phyloP scores from a whole-genome alignment of 2,329 filamentous ascomycete species.

The Sarocladiaceae sp. region DNA sequence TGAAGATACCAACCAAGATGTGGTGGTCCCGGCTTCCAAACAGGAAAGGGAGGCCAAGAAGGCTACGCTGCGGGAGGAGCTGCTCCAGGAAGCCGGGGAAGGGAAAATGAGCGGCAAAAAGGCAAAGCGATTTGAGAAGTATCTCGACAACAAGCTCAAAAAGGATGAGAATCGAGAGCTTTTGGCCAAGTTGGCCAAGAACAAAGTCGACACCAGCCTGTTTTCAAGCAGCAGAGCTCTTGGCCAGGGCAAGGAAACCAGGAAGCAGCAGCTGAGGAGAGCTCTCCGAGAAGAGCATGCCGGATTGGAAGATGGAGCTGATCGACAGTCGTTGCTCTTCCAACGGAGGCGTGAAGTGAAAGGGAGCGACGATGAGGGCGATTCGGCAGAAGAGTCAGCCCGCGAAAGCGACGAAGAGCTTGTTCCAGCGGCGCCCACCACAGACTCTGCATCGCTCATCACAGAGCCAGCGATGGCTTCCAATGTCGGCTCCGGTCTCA shows the following conservation, averaged over 20 bases:
- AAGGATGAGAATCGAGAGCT: constrained; percentile 89
- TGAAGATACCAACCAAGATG: constrained; percentile 34
- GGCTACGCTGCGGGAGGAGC: constrained; percentile 29
- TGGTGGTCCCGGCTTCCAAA: constrained; percentile 36
- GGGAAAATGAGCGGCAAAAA: constrained; percentile 60
- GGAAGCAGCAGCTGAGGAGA: constrained; percentile 61
- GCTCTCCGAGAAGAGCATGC: constrained; percentile 61
- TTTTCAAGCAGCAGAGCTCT: constrained; percentile 75
- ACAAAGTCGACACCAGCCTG: constrained; percentile 76
- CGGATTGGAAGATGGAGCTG: constrained; percentile 52
- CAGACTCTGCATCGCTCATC: no score
- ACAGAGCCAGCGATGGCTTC: constrained; percentile 10
- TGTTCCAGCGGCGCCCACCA: constrained; percentile 12
- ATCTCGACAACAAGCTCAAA: constrained; percentile 82
- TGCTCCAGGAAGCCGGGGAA: constrained; percentile 39
- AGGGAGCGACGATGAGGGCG: constrained; percentile 23
- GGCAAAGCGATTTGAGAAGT: constrained; percentile 63
- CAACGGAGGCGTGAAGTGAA: constrained; percentile 27
- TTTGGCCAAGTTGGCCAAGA: constrained; percentile 74
- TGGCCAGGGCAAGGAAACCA: constrained; percentile 68
- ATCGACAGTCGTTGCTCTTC: constrained; percentile 51
- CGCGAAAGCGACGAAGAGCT: constrained; percentile 16
- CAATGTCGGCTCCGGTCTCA: constrained; percentile 70
- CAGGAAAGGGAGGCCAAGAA: constrained; percentile 47
- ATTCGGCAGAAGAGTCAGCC: constrained; percentile 11